Conservation (phyloP, 148 eudicot species). For the Dianthus caryophyllus region DNA sequence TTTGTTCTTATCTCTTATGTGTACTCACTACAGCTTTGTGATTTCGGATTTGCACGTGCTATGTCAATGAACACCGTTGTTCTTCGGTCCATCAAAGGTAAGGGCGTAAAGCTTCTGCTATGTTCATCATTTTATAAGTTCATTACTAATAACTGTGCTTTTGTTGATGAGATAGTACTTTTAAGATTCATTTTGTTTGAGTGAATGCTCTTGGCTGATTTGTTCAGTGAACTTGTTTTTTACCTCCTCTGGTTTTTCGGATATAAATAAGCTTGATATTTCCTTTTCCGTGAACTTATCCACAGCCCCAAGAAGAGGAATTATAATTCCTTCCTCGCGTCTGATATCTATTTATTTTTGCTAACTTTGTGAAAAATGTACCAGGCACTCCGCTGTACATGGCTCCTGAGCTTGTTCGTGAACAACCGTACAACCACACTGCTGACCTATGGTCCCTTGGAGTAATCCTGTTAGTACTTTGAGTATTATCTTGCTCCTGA, state of each 20-base stretch:
- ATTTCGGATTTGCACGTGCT: conserved; percentile 98
- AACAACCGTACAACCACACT: conserved; percentile 98
- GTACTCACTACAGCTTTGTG: conserved; percentile 72
- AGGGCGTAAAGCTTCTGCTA: conserved; percentile 16
- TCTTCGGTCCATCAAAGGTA: conserved; percentile 95
- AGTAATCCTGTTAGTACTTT: conserved; percentile 73
- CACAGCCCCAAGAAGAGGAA: not conserved
- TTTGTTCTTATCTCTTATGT: not conserved
- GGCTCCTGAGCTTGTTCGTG: conserved; percentile 99
- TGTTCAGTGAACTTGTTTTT: not conserved
- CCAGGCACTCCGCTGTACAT: conserved; percentile 96
- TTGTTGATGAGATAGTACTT: not conserved
- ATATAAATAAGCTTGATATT: not conserved
- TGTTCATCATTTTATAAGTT: not conserved
- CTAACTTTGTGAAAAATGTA: not conserved
- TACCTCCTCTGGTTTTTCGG: not conserved
- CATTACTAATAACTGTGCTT: not conserved
- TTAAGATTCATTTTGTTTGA: not conserved
- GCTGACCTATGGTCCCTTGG: conserved; percentile 99
- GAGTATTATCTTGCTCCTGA: conserved; percentile 9
- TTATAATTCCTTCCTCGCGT: no score
- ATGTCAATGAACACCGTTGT: conserved; percentile 98
- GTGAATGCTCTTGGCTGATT: not conserved
- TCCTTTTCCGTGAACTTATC: not conserved
- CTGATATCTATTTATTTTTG: not conserved